Evolutionary conservation across 768 basidiomycete species (phyloP).

Genomic region (Tylopilus subfusipes): DNA sequence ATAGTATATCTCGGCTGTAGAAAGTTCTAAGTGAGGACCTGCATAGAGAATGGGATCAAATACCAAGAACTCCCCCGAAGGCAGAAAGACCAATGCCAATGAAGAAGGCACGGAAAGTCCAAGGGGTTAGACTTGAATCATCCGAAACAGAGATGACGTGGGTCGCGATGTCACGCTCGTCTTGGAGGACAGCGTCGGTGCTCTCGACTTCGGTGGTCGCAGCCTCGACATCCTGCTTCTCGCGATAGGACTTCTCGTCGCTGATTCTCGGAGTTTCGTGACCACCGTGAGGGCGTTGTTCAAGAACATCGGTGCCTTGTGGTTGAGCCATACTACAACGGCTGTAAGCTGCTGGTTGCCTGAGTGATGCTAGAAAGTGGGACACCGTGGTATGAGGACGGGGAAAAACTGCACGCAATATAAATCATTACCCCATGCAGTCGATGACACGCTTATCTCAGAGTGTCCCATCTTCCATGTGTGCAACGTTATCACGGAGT

Average conservation of each 20-base stretch:
- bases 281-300: not conserved
- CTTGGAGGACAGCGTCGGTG: conserved; percentile 28
- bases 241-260: conserved; percentile 24
- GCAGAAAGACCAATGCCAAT: conserved; percentile 52
- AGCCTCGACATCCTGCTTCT: conserved; percentile 36
- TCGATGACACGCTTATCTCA: not conserved
- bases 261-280: conserved; percentile 4
- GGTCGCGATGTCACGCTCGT: conserved; percentile 47
- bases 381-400: not conserved
- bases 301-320: not conserved
- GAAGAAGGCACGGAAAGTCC: conserved; percentile 47
- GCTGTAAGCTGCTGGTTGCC: too few relatives aligned
- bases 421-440: not conserved
- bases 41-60: conserved; percentile 3
- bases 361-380: not conserved
- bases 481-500: not conserved
- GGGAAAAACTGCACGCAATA: not conserved
- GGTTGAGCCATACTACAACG: conserved; percentile 13
- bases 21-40: conserved; percentile 2
- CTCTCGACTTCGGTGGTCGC: conserved; percentile 11
- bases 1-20: conserved; percentile 47
- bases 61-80: conserved; percentile 53
- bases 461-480: not conserved
- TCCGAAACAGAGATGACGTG: conserved; percentile 42
- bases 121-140: conserved; percentile 25